Conservation (phyloP, 2,329 filamentous ascomycete genomes). For the Fusarium penzigii region DNA sequence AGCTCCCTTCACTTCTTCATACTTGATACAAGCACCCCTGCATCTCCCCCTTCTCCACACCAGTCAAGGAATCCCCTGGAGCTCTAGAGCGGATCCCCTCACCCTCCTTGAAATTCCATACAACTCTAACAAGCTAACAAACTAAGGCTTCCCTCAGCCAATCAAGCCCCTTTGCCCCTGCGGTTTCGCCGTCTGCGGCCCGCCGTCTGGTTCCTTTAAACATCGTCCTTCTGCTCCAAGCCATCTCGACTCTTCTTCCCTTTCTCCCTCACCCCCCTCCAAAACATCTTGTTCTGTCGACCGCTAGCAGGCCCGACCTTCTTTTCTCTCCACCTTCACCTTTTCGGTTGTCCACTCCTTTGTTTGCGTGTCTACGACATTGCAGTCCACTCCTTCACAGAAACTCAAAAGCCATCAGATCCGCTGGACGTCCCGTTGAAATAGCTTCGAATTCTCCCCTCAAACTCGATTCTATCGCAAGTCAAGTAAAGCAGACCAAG, state of each 20-base stretch:
- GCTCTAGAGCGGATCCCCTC: too few relatives aligned
- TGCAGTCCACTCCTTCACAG: slow-evolving; percentile 35
- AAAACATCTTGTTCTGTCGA: slow-evolving; percentile 30
- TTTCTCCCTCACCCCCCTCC: slow-evolving; percentile 27
- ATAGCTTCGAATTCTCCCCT: slow-evolving; percentile 24
- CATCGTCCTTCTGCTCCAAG: slow-evolving; percentile 26
- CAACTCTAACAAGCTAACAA: slow-evolving; percentile 21
- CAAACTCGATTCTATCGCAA: slow-evolving; percentile 9
- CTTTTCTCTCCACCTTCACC: slow-evolving; percentile 9
- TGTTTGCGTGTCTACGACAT: slow-evolving; percentile 35
- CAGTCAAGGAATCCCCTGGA: too few relatives aligned
- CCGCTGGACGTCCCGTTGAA: slow-evolving; percentile 32
- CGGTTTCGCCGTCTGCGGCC: slow-evolving; percentile 23
- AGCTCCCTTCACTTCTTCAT: too few relatives aligned
- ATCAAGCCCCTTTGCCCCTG: slow-evolving; percentile 17
- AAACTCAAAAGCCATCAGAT: slow-evolving; percentile 23
- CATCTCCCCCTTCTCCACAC: too few relatives aligned
- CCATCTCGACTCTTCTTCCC: slow-evolving; percentile 18
- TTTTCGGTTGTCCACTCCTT: slow-evolving; percentile 26
- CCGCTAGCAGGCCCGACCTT: slow-evolving; percentile 26
- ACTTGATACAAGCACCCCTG: too few relatives aligned
- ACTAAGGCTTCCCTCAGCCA: slow-evolving; percentile 21
- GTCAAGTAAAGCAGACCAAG: slow-evolving; percentile 22
- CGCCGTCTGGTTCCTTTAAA: slow-evolving; percentile 32
- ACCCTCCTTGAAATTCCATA: slow-evolving; percentile 7